Evolutionary conservation across 768 basidiomycete genomes (phyloP).

Genomic region (Boletus eberwhitei): DNA sequence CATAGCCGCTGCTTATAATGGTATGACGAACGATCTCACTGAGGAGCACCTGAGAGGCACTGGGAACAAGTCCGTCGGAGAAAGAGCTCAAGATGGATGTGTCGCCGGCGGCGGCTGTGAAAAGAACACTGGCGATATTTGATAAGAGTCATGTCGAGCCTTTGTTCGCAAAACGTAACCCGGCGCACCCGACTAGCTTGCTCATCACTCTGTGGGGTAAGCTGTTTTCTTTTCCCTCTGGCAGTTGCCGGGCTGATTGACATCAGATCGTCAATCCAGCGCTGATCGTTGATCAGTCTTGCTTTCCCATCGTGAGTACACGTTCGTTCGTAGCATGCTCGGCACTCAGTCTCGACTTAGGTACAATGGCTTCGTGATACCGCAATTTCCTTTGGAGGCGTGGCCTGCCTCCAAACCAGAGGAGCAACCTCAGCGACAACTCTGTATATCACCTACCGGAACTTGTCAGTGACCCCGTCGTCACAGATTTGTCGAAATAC

Average conservation of each 20-base stretch:
- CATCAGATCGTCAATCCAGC: constrained; percentile 34
- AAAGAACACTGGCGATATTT: constrained; percentile 22
- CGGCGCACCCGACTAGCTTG: constrained; percentile 48
- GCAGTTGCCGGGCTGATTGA: background rate
- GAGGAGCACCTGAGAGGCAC: too few relatives aligned
- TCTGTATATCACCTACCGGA: constrained; percentile 69
- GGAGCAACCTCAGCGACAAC: constrained; percentile 66
- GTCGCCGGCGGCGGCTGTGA: constrained; percentile 36
- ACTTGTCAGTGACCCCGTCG: constrained; percentile 37
- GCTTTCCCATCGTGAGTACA: constrained; percentile 29
- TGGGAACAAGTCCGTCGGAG: constrained; percentile 2
- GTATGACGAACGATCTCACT: too few relatives aligned
- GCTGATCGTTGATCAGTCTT: constrained; percentile 59
- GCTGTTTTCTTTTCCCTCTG: background rate
- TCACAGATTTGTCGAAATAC: background rate
- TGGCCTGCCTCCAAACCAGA: constrained; percentile 36
- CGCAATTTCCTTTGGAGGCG: background rate
- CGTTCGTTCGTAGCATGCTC: background rate
- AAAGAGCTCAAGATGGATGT: too few relatives aligned
- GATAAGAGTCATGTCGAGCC: too few relatives aligned
- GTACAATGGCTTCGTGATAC: constrained; percentile 41
- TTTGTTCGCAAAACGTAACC: too few relatives aligned
- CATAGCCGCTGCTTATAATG: background rate
- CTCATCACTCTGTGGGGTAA: constrained; percentile 48
- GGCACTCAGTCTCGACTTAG: constrained; percentile 22